Conservation (phyloP, 2,329 filamentous ascomycete species). For the Phaeosphaeria sp. region DNA sequence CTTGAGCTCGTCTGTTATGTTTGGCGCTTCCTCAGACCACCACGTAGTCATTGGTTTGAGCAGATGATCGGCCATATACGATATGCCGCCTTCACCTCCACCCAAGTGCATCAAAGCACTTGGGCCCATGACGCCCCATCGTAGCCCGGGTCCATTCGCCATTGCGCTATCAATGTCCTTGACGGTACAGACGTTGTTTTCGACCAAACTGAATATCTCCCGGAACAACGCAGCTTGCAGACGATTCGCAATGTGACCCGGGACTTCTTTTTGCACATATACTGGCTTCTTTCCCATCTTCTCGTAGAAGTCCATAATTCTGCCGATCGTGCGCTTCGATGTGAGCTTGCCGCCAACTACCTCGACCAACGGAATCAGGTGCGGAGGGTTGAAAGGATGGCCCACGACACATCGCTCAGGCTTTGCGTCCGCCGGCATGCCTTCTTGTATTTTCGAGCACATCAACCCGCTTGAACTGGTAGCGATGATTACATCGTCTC, state of each 20-base stretch:
- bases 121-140: neutral
- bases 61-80: no score
- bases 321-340: neutral
- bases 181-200: neutral
- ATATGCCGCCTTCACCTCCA: neutral
- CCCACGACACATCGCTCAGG: slow-evolving; percentile 33
- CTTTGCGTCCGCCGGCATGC: no score
- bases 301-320: neutral
- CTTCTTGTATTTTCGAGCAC: no score
- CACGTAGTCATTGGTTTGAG: no score
- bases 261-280: slow-evolving; percentile 40
- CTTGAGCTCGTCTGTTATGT: no score
- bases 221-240: slow-evolving; percentile 43
- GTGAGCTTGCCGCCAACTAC: slow-evolving; percentile 29
- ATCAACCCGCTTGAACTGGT: slow-evolving; percentile 15
- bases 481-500: slow-evolving; percentile 48
- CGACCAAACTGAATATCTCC: neutral
- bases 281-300: neutral
- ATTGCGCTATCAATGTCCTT: neutral
- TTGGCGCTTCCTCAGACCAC: no score
- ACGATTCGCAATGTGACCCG: slow-evolving; percentile 56
- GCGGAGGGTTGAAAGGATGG: slow-evolving; percentile 59
- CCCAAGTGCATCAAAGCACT: neutral
- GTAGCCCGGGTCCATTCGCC: neutral
- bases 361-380: slow-evolving; percentile 57